A percentile compares a stretch with the other conserved stretches of the same genome.
Conservation (phyloP, 1,284 basidiomycete genomes). For the Marasmius fiardii region DNA sequence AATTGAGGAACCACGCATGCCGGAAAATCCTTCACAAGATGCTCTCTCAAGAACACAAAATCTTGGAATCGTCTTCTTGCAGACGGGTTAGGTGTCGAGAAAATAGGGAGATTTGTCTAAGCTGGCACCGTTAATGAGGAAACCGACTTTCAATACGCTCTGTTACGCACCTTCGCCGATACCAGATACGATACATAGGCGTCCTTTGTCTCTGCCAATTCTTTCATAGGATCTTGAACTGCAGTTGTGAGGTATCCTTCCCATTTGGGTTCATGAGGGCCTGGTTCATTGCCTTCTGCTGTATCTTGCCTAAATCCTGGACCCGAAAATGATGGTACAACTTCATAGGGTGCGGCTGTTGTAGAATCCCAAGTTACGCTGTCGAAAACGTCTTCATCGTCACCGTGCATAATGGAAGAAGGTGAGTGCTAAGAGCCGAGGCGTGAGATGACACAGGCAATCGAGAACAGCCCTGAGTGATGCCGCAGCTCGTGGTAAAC, state of each 20-base stretch:
- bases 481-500: not conserved
- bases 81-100: constrained; percentile 69
- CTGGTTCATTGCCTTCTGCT: constrained; percentile 53
- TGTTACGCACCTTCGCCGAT: constrained; percentile 68
- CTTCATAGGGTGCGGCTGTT: constrained; percentile 46
- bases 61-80: constrained; percentile 92
- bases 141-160: constrained; percentile 2
- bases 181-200: constrained; percentile 95
- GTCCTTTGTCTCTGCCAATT: constrained; percentile 94
- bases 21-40: constrained; percentile 90
- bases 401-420: constrained; percentile 57
- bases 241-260: constrained; percentile 83
- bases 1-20: constrained; percentile 95
- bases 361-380: constrained; percentile 84
- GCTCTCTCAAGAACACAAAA: constrained; percentile 91
- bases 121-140: constrained; percentile 9
- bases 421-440: not conserved
- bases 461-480: no score
- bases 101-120: constrained; percentile 82
- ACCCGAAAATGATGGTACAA: constrained; percentile 41
- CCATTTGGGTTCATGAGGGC: constrained; percentile 82
- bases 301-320: constrained; percentile 79
- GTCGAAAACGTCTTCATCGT: constrained; percentile 84
- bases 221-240: constrained; percentile 92
- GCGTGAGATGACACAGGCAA: not conserved